Evolutionary conservation across 352 stramenopile genomes (phyloP), one percentile per base, ranked within the genome.

Genomic region (Pythium scleroteichum): DNA sequence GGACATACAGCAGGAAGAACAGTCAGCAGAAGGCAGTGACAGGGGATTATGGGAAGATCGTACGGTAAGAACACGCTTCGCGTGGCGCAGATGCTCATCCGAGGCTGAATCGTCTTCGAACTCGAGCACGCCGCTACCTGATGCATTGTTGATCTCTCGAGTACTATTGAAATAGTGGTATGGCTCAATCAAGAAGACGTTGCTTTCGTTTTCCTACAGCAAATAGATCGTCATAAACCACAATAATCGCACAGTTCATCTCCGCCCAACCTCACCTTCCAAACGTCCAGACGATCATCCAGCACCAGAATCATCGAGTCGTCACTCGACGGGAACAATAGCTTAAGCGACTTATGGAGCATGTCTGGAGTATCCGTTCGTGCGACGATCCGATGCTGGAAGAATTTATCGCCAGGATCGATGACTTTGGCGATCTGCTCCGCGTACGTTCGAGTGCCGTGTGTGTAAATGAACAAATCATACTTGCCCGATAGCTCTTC

Each of bases 381-480:
- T 19, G 88, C 81, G 22, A 97, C 82, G 51, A 97, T 95, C 46
- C 88, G 87, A 46, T 92, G 81, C 56, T 87, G 85, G 65, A 97
- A 97, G 55, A 91, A 85, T 13, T 59, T 76, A 60, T 78, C 76
- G 16, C 89, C 68, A 6, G 87, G 85, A 50, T 97, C 88, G 46
- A 99, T 94, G 58, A 98, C 92, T 33, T 95, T 85, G 23, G 92
- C 88, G 59, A 99, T 96, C 61, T 96, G 76, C 68, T 98, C 92
- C 1, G 95, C 95, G 73, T 99, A 99, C 40, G 92, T 68, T 19
- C 94, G 77, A 20, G 94, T 98, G 53, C 94, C 95, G 39, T 97
- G 94, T 22, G 95, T 99, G 78, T 99, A 98, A 27, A 99, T 96
- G 39, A 95, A 96, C 19, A 99, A 54, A 72, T 98, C 92, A 71